Base-by-base conservation (phyloP, 1,284 basidiomycete species). In the Rhizoctonia solani region DNA sequence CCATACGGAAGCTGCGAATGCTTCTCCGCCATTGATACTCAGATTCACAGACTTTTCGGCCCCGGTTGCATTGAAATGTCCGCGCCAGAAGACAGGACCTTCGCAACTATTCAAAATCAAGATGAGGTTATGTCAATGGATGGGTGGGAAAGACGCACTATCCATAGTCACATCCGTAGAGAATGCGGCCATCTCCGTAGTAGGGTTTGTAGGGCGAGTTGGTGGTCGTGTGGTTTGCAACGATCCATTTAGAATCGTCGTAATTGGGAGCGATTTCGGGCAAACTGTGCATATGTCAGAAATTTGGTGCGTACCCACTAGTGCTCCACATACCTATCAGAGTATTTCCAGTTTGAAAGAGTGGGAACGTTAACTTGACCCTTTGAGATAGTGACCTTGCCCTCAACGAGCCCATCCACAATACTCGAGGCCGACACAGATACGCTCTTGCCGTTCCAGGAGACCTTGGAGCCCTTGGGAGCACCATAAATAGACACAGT, bases 141-240 rank as follows among this genome's bases (percentile, higher is more conserved):
- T 39, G 37, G 9, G 16, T 16, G 16, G 47, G 6, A 4, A 42
- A 30, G n/a, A 80, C 87, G 75, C 69, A 91, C 90, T 87, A 92
- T 52, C 85, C 87, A 76, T 92, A 92, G 74, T 92, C 90, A 73
- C 89, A 92, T 1, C 88, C 89, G 75, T 90, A 90, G 21, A 92
- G 75, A 16, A 90, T 79, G 41, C 87, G 87, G 71, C 90, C 88
- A 30, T 63, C 59, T 1, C 90, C 90, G 72, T 88, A 90, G 65
- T 83, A 77, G 11, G 85, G 84, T 70, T 85, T 84, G 66, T 80
- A 79, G 0, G 87, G 88, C 69, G 88, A 86, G 71, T 87, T 89
- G 21, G 90, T 92, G 21, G 78, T 81, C 16, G 82, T 89, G 69
- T 86, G 84, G 71, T 90, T 81, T 30, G 89, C 90, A 30, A 81